phyloP scores from a whole-genome alignment of 2,329 filamentous ascomycete genomes.

The Scedosporium aurantiacum region DNA sequence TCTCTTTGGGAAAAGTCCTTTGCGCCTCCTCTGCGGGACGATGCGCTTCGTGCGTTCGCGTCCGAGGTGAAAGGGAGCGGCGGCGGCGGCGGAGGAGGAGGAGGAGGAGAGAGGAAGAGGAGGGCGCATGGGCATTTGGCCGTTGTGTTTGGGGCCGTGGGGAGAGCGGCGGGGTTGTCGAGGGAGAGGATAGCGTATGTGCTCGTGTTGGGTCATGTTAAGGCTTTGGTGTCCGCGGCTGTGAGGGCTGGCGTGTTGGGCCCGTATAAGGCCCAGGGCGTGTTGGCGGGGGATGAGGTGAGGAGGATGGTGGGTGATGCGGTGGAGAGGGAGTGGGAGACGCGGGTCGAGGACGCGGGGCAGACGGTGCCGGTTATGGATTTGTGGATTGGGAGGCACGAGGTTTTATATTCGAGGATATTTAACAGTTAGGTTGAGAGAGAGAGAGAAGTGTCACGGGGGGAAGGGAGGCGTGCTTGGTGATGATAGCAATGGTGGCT shows the following conservation, averaged over 20 bases:
- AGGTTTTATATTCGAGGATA: conserved; percentile 73
- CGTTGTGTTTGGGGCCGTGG: conserved; percentile 59
- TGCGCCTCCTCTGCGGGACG: conserved; percentile 20
- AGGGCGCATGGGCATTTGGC: conserved; percentile 41
- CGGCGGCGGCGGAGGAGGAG: background rate
- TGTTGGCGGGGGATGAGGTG: conserved; percentile 52
- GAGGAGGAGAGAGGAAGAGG: background rate
- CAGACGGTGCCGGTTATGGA: conserved; percentile 71
- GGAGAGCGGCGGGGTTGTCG: conserved; percentile 47
- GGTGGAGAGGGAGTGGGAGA: conserved; percentile 50
- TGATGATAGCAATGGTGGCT: conserved; percentile 1
- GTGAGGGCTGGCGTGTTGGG: conserved; percentile 70
- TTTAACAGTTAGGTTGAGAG: conserved; percentile 56
- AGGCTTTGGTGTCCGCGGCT: conserved; percentile 64
- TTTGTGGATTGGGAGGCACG: conserved; percentile 73
- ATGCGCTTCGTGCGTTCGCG: conserved; percentile 5
- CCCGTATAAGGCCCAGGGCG: conserved; percentile 66
- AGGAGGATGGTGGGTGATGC: conserved; percentile 45
- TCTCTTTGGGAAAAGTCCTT: conserved; percentile 68
- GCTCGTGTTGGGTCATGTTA: conserved; percentile 66
- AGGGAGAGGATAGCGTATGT: conserved; percentile 58
- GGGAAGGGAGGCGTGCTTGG: conserved; percentile 10
- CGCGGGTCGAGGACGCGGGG: conserved; percentile 52
- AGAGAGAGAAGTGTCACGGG: conserved; percentile 9
- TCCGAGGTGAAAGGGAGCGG: conserved; percentile 10